Percentiles rank a stretch among this genome's conserved stretches.
Conservation (phyloP, 108 stramenopile species). For the Aurantiochytrium sp. region DNA sequence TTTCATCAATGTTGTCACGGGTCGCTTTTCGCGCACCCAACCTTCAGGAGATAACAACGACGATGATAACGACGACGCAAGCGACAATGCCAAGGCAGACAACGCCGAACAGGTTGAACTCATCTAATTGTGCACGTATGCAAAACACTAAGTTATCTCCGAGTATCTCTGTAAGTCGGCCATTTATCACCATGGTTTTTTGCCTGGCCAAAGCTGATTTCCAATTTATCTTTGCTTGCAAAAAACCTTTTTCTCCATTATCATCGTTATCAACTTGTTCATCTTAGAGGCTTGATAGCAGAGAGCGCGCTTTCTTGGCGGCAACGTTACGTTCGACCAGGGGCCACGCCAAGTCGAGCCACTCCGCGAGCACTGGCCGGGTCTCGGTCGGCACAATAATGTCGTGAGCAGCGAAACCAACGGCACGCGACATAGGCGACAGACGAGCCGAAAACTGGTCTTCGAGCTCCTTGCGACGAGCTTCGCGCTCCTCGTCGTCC, state of each 20-base stretch:
- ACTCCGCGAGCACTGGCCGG: background rate
- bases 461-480: background rate
- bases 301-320: background rate
- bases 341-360: background rate
- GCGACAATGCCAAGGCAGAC: background rate
- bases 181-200: too few relatives aligned
- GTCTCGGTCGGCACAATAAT: background rate
- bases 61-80: background rate
- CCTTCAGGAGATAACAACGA: background rate
- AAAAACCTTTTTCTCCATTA: too few relatives aligned
- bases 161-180: too few relatives aligned
- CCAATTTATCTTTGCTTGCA: too few relatives aligned
- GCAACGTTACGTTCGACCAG: background rate
- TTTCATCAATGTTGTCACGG: background rate
- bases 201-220: too few relatives aligned
- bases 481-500: background rate
- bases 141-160: too few relatives aligned
- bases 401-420: background rate
- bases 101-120: too few relatives aligned
- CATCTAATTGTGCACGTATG: too few relatives aligned
- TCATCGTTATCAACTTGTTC: too few relatives aligned
- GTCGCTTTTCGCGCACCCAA: background rate
- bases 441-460: background rate
- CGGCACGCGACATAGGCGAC: background rate
- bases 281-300: background rate